Evolutionary conservation across 2,329 filamentous ascomycete genomes (phyloP).

Genomic region (Thielaviopsis populi): DNA sequence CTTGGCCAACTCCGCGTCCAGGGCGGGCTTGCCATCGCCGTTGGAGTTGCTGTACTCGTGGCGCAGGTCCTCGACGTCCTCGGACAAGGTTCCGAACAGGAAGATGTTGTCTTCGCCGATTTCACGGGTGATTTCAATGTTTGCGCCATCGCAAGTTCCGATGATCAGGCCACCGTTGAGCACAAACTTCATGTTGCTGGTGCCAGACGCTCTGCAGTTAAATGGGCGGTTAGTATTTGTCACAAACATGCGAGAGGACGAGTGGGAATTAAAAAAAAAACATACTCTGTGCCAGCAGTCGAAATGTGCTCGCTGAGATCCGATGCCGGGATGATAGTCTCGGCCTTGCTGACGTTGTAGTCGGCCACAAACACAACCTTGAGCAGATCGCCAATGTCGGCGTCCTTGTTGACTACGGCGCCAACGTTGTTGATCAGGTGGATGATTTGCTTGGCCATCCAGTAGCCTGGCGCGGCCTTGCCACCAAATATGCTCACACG

Average conservation of each 20-base stretch:
- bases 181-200: conserved; percentile 99
- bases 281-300: conserved; percentile 80
- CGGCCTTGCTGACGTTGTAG: conserved; percentile 98
- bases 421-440: conserved; percentile 91
- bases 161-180: conserved; percentile 95
- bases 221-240: conserved; percentile 18
- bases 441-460: conserved; percentile 99
- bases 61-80: conserved; percentile 92
- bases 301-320: conserved; percentile 98
- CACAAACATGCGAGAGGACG: neutral
- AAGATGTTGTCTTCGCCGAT: conserved; percentile 96
- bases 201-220: conserved; percentile 48
- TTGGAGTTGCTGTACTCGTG: conserved; percentile 67
- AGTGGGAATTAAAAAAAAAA: conserved; percentile 18
- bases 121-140: conserved; percentile 96
- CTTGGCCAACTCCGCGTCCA: conserved; percentile 61
- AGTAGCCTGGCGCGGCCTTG: conserved; percentile 95
- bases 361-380: conserved; percentile 97
- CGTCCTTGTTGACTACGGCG: conserved; percentile 77
- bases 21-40: conserved; percentile 34
- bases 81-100: conserved; percentile 88
- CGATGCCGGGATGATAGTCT: conserved; percentile 87
- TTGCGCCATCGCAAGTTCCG: conserved; percentile 93
- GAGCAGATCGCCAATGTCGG: conserved; percentile 79
- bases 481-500: conserved; percentile 94